Base-by-base conservation (phyloP, 2,329 filamentous ascomycete species). In the Diaporthe ilicicola region DNA sequence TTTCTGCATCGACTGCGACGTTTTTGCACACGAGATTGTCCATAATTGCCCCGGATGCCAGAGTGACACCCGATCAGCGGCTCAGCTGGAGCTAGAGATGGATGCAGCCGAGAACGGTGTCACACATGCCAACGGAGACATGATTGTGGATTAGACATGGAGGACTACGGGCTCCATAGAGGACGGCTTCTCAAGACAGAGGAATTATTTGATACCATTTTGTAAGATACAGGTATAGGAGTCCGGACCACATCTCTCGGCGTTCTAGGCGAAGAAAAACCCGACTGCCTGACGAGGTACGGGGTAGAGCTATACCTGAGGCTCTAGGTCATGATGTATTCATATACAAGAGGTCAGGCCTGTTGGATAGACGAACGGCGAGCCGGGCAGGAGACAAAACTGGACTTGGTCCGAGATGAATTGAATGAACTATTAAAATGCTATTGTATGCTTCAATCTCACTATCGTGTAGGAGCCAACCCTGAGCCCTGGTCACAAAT, bases 1-100 rank as follows among this genome's bases (percentile, higher is more conserved):
- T 82, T 99, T 98, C 79, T 99, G 96, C 84, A 97, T 99, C 74
- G 96, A 99, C 80, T 99, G 96, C 80, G 96, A 99, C 80, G 90
- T 98, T 29, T 98, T 96, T 82, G 93, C 94, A 29, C 96, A 99
- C 79, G 94, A 98, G 82, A 90, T 97, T 15, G 89, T 97, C 65
- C 95, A 99, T 80, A 98, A 98, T 81, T 99, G 96, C 78, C 95
- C 96, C 0, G 95, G 95, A 0, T 99, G 96, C 80, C 92, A 90
- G 80, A 88, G 87, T 77, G 84, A 85, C 70, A 83, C 81, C 4
- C 77, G 84, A 24, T 78, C 75, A 46, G 27, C 71, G 62, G 74
- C 73, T 27, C 72, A 72, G 70, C 12, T 44, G 44, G 56, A 68
- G 42, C 54, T 55, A 46, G 61, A 59, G 4, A 22, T 22, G 53